A percentile compares a stretch with the other conserved stretches of the same genome.
Conservation (phyloP, 2,329 filamentous ascomycete genomes). For the Paracoccidioides lutzii region DNA sequence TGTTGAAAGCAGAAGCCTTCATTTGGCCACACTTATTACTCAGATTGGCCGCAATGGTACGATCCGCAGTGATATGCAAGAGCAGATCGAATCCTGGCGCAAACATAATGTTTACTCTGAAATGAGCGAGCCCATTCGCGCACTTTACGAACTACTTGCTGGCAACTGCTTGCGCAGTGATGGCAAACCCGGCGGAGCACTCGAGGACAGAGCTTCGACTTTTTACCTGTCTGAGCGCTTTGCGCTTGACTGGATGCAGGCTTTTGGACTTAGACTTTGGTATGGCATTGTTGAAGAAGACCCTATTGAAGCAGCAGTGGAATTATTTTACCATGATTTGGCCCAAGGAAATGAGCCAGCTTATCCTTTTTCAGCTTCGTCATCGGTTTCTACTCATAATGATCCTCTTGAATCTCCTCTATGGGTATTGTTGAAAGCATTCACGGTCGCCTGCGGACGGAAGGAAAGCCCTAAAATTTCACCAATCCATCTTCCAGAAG, state of each 20-base stretch:
- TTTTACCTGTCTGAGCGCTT: slow-evolving; percentile 79
- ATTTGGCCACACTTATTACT: slow-evolving; percentile 71
- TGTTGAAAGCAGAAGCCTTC: slow-evolving; percentile 61
- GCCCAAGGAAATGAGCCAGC: slow-evolving; percentile 54
- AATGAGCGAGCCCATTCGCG: slow-evolving; percentile 69
- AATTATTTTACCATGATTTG: slow-evolving; percentile 61
- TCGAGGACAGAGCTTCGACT: slow-evolving; percentile 66
- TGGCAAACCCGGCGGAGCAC: slow-evolving; percentile 55
- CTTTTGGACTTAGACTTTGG: slow-evolving; percentile 84
- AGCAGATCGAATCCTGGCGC: slow-evolving; percentile 75
- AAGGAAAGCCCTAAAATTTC: slow-evolving; percentile 20
- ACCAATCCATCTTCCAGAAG: slow-evolving; percentile 46
- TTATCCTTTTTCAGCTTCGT: slow-evolving; percentile 58
- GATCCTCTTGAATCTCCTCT: slow-evolving; percentile 60
- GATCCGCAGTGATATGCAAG: slow-evolving; percentile 59
- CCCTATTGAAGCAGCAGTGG: slow-evolving; percentile 58
- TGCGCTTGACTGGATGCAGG: slow-evolving; percentile 80
- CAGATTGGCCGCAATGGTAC: slow-evolving; percentile 63
- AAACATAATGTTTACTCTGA: slow-evolving; percentile 74
- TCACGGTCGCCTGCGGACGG: slow-evolving; percentile 38
- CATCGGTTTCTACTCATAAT: slow-evolving; percentile 48
- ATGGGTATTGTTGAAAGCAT: slow-evolving; percentile 76
- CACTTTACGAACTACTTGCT: slow-evolving; percentile 77
- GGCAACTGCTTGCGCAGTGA: slow-evolving; percentile 78
- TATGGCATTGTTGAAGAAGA: slow-evolving; percentile 62